Evolutionary conservation across 148 eudicot genomes (phyloP).

Genomic region (Dysphania ambrosioides): DNA sequence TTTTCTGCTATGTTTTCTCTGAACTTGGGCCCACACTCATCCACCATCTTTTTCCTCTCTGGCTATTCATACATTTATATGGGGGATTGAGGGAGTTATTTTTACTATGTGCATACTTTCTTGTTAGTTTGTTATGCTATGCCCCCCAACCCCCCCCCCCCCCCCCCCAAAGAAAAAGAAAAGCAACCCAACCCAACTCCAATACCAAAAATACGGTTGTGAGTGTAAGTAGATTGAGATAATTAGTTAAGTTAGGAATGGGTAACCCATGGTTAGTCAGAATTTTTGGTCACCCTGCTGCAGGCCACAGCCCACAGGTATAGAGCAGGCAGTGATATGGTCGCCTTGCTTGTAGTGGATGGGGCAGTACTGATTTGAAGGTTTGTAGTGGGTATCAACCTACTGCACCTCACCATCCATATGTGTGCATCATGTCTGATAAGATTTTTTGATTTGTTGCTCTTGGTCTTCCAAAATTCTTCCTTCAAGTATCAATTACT

Average conservation of each 20-base stretch:
- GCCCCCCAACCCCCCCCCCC: not conserved
- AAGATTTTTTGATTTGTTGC: not conserved
- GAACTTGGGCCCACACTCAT: not conserved
- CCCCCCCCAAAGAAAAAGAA: too few species aligned
- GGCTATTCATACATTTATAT: not conserved
- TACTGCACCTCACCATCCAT: not conserved
- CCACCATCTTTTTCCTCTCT: not conserved
- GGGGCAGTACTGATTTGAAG: constrained; percentile 3
- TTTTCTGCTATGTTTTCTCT: not conserved
- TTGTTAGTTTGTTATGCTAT: not conserved
- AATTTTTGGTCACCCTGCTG: not conserved
- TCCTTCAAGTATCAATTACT: not conserved
- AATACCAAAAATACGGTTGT: not conserved
- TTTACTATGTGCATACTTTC: not conserved
- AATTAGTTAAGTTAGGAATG: not conserved
- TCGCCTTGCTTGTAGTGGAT: constrained; percentile 3
- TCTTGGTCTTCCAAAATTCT: constrained; percentile 9
- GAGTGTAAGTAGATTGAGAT: constrained; percentile 3
- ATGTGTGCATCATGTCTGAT: not conserved
- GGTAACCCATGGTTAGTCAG: not conserved
- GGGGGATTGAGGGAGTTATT: not conserved
- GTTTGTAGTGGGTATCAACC: not conserved
- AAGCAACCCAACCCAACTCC: not conserved
- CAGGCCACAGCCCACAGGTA: not conserved
- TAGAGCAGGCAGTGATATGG: not conserved